phyloP scores from a whole-genome alignment of 2,329 filamentous ascomycete genomes.

The Atkinsonella hypoxylon region DNA sequence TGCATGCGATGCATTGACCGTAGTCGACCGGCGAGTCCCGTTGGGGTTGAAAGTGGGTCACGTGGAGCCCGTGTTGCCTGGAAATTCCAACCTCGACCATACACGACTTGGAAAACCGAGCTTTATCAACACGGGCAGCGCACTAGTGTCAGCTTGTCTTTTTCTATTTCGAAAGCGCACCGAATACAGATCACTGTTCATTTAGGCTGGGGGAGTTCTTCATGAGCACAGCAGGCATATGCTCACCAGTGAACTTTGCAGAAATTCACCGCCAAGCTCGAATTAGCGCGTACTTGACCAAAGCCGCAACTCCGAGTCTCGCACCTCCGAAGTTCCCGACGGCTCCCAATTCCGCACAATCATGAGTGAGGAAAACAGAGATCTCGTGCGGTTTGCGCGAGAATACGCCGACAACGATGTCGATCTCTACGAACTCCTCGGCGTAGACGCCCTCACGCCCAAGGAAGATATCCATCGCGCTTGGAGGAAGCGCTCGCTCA shows the following conservation, averaged over 20 bases:
- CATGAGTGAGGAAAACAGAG: constrained; percentile 30
- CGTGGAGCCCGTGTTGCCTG: not conserved
- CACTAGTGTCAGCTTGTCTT: too few species aligned
- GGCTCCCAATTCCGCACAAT: too few species aligned
- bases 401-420: constrained; percentile 48
- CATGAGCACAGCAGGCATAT: too few species aligned
- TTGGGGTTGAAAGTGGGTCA: constrained; percentile 1
- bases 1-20: not conserved
- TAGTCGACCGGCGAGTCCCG: not conserved
- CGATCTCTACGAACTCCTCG: constrained; percentile 71
- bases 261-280: too few species aligned
- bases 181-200: too few species aligned
- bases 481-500: constrained; percentile 76
- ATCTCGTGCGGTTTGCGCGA: constrained; percentile 40
- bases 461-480: constrained; percentile 70
- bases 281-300: too few species aligned
- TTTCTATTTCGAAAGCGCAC: too few species aligned
- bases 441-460: constrained; percentile 49
- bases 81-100: not conserved
- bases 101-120: not conserved
- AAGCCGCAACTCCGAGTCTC: too few species aligned
- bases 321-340: too few species aligned
- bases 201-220: too few species aligned
- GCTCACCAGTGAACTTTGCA: too few species aligned
- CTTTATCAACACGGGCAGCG: not conserved